Percentiles rank a stretch among this genome's conserved stretches.
These are phyloP conservation scores for Hirschfeldia incana DNA, from an alignment of 345 rosid genomes.

Conservation along the genomic window DNA sequence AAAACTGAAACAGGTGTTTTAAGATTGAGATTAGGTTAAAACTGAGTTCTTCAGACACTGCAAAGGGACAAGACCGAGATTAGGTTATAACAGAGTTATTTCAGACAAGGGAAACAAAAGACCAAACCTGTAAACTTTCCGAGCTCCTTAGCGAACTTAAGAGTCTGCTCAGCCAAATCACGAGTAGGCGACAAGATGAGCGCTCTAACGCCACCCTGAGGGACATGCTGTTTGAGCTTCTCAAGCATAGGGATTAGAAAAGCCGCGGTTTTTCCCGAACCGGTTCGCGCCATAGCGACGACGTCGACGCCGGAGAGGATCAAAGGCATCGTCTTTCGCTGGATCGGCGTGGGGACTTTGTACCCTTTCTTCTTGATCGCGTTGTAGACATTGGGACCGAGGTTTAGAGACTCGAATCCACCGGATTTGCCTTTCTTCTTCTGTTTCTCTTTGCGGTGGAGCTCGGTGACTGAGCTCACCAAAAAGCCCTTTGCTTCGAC, in stretches of 20 bases:
- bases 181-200: conserved; percentile 91
- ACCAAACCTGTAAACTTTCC: conserved; percentile 75
- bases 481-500: conserved; percentile 28
- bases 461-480: conserved; percentile 84
- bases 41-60: neutral
- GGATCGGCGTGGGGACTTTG: conserved; percentile 92
- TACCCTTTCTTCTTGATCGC: conserved; percentile 90
- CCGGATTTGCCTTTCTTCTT: conserved; percentile 93
- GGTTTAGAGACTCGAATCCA: conserved; percentile 87
- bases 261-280: conserved; percentile 97
- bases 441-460: conserved; percentile 58
- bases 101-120: neutral
- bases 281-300: conserved; percentile 98
- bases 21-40: neutral
- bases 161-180: conserved; percentile 93
- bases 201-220: conserved; percentile 85
- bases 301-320: conserved; percentile 91
- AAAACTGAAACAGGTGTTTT: too few relatives aligned
- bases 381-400: conserved; percentile 65
- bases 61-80: neutral
- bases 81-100: neutral
- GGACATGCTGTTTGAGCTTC: conserved; percentile 71
- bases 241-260: conserved; percentile 92
- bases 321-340: conserved; percentile 95
- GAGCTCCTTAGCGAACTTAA: conserved; percentile 88